Base-by-base conservation (phyloP, 2,329 filamentous ascomycete genomes). In the Penicillium vulpinum region DNA sequence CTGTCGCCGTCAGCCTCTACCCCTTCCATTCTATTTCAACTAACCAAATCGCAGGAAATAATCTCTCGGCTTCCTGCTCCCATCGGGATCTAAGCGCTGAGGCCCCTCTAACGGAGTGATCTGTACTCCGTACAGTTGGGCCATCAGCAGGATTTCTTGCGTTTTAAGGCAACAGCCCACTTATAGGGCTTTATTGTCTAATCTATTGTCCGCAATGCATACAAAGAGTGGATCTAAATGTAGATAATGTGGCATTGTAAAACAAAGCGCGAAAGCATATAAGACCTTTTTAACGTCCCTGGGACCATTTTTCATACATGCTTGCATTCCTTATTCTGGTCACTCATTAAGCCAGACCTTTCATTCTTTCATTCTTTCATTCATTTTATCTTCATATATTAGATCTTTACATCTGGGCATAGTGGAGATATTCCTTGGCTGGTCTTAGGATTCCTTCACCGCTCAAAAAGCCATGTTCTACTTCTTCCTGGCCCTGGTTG, bases 401-500 rank as follows among this genome's bases (percentile, higher is more conserved):
- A 28, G 9, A 6, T 28, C 5, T 2, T 35, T 35, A 35, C 24
- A 35, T 2, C 26, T 51, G 33, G 2, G 15, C 10, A 28, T 29
- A 38, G 51, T 53, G 43, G 36, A 54, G 35, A 31, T 24, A 48
- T 33, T 44, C 39, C 53, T 55, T 44, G 46, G 53, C 53, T 51
- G 53, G 53, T 21, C 24, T 44, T 45, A 21, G 33, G 24, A 28
- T 21, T 22, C 45, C 29, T 47, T 53, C 47, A 51, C 51, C 51
- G 51, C 51, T 55, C 11, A 6, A 21, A 16, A 6, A 33, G 18
- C 13, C 29, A 55, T 55, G 53, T 51, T 55, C 26, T 51, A 15
- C 48, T 47, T 67, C n/a, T 51, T 50, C n/a, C 45, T 63, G 11
- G 54, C 54, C 41, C 44, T 69, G 15, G 33, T 64, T 43, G 63